These are phyloP conservation scores for Prunella vulgaris DNA, from an alignment of 257 asterid genomes.

Conservation along the genomic window DNA sequence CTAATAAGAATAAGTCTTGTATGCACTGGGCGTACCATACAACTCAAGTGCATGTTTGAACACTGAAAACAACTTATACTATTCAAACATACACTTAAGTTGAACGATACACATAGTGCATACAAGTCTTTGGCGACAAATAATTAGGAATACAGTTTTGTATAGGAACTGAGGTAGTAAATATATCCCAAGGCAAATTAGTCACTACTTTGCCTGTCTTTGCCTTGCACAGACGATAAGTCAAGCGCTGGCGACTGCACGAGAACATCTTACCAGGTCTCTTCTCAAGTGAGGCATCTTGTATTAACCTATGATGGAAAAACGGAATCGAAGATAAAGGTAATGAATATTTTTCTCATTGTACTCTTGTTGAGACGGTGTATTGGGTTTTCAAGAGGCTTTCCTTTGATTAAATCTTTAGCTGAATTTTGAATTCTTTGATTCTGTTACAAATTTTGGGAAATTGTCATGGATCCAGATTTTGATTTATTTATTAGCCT, in stretches of 20 bases:
- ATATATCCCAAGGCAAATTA: not conserved
- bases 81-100: too few relatives aligned
- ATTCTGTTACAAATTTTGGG: not conserved
- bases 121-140: too few relatives aligned
- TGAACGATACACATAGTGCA: too few relatives aligned
- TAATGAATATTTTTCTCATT: not conserved
- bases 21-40: too few relatives aligned
- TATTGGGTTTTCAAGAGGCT: not conserved
- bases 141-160: not conserved
- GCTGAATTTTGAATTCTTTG: not conserved
- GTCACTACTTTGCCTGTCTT: not conserved
- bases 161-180: not conserved
- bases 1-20: too few relatives aligned
- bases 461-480: not conserved
- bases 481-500: not conserved
- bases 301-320: not conserved
- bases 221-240: constrained; percentile 53
- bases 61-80: too few relatives aligned
- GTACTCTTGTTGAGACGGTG: not conserved
- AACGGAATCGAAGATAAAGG: not conserved
- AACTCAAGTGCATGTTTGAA: too few relatives aligned
- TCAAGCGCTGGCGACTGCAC: constrained; percentile 78
- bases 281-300: constrained; percentile 49
- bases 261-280: constrained; percentile 70
- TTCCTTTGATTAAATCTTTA: not conserved